phyloP scores from a whole-genome alignment of 2,329 filamentous ascomycete genomes.

The Xylariales sp. region DNA sequence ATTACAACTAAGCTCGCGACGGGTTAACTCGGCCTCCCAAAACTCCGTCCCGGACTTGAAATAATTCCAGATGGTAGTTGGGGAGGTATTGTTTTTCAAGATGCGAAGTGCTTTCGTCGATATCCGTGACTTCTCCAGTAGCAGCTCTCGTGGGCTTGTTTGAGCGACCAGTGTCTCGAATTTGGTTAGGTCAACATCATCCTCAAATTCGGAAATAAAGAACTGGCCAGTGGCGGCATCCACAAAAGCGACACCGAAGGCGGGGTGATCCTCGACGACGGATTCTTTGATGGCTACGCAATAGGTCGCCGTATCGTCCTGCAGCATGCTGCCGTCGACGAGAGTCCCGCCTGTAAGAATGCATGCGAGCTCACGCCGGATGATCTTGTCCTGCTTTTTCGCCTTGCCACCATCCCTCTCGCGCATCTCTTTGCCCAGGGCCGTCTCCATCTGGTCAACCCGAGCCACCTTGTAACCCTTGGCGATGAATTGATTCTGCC shows the following conservation, averaged over 20 bases:
- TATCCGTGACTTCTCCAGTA: conserved; percentile 87
- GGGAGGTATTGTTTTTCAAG: conserved; percentile 92
- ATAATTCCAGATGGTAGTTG: conserved; percentile 95
- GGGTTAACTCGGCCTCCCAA: conserved; percentile 84
- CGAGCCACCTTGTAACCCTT: conserved; percentile 98
- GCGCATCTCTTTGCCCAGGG: conserved; percentile 97
- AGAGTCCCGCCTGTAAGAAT: conserved; percentile 93
- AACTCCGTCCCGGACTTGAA: conserved; percentile 90
- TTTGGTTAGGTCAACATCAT: conserved; percentile 93
- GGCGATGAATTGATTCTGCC: conserved; percentile 98
- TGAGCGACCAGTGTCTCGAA: conserved; percentile 98
- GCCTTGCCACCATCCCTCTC: conserved; percentile 78
- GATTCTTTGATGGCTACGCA: conserved; percentile 94
- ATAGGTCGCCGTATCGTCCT: conserved; percentile 97
- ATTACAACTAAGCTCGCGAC: conserved; percentile 81
- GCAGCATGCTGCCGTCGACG: conserved; percentile 95
- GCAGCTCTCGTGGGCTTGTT: conserved; percentile 85
- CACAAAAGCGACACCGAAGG: conserved; percentile 92
- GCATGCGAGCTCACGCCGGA: conserved; percentile 87
- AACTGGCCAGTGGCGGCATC: conserved; percentile 97
- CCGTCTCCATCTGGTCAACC: conserved; percentile 97
- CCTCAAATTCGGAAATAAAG: conserved; percentile 88
- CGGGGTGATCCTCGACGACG: conserved; percentile 76
- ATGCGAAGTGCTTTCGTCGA: conserved; percentile 93
- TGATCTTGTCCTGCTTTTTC: conserved; percentile 89